Percentiles rank a stretch among this genome's conserved stretches.
These are phyloP conservation scores for Kazachstania kunashirensis DNA, from an alignment of 805 yeast species.

Conservation along the genomic window DNA sequence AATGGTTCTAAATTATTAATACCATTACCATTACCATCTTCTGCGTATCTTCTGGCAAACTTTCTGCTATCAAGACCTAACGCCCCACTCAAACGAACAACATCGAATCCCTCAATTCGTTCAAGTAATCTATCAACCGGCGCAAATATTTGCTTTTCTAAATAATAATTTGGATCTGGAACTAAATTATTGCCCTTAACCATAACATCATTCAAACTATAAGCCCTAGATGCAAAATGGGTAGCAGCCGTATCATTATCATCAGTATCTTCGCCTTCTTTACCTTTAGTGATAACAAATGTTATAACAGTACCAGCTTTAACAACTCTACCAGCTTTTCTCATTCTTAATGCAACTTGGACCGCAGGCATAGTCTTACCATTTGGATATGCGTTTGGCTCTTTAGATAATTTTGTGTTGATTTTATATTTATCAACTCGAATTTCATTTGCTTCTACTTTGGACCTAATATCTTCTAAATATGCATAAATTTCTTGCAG, in stretches of 20 bases:
- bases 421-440: slow-evolving; percentile 64
- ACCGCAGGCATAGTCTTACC: slow-evolving; percentile 82
- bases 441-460: slow-evolving; percentile 52
- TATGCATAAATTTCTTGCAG: slow-evolving; percentile 62
- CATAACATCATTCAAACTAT: slow-evolving; percentile 67
- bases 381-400: slow-evolving; percentile 73
- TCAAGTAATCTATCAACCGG: slow-evolving; percentile 84
- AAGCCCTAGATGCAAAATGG: slow-evolving; percentile 66
- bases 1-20: slow-evolving; percentile 52
- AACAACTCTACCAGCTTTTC: slow-evolving; percentile 75
- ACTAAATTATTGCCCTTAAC: slow-evolving; percentile 38
- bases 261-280: slow-evolving; percentile 28
- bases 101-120: slow-evolving; percentile 78
- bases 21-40: slow-evolving; percentile 20
- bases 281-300: slow-evolving; percentile 54
- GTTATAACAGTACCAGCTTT: slow-evolving; percentile 87
- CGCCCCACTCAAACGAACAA: slow-evolving; percentile 62
- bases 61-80: slow-evolving; percentile 69
- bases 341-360: slow-evolving; percentile 76
- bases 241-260: slow-evolving; percentile 6
- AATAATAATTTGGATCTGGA: slow-evolving; percentile 71
- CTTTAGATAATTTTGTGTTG: slow-evolving; percentile 82
- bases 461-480: slow-evolving; percentile 47
- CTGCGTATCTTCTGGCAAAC: slow-evolving; percentile 35
- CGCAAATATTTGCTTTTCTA: slow-evolving; percentile 81